Evolutionary conservation across 116 monocot species (phyloP).

Genomic region (Thalassia testudinum): DNA sequence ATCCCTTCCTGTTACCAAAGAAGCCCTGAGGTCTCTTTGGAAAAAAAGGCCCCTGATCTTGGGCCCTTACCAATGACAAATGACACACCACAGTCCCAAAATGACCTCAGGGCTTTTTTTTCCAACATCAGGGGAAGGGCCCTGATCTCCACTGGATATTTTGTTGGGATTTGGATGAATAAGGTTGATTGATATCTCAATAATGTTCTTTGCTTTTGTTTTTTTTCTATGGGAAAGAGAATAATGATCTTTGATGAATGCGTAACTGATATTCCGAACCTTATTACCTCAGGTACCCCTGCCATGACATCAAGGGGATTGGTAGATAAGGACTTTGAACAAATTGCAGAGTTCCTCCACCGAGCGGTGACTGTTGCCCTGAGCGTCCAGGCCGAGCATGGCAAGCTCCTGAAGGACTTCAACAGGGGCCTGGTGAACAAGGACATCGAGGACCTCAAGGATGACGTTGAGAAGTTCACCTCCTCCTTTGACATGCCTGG

Average conservation of each 20-base stretch:
- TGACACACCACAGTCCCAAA: no score
- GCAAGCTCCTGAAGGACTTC: conserved; percentile 96
- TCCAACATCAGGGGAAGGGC: no score
- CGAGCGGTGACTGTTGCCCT: conserved; percentile 74
- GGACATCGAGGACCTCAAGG: conserved; percentile 65
- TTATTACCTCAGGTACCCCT: conserved; percentile 42
- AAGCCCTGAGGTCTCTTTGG: no score
- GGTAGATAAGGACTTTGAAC: conserved; percentile 88
- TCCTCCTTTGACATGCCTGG: conserved; percentile 77
- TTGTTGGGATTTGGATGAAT: background rate
- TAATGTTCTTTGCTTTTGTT: no score
- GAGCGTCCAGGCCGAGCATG: conserved; percentile 67
- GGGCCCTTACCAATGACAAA: no score
- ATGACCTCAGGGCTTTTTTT: no score
- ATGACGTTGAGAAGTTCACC: conserved; percentile 62
- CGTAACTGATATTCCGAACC: background rate
- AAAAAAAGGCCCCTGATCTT: no score
- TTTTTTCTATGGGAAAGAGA: background rate
- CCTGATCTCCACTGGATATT: no score
- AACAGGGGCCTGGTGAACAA: conserved; percentile 84
- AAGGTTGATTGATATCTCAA: background rate
- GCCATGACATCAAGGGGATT: conserved; percentile 97
- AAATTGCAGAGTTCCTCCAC: conserved; percentile 89
- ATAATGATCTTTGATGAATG: background rate
- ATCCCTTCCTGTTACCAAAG: no score